These are phyloP conservation scores for Smittium mucronatum DNA, from an alignment of 371 early-diverging fungal genomes.

Conservation along the genomic window DNA sequence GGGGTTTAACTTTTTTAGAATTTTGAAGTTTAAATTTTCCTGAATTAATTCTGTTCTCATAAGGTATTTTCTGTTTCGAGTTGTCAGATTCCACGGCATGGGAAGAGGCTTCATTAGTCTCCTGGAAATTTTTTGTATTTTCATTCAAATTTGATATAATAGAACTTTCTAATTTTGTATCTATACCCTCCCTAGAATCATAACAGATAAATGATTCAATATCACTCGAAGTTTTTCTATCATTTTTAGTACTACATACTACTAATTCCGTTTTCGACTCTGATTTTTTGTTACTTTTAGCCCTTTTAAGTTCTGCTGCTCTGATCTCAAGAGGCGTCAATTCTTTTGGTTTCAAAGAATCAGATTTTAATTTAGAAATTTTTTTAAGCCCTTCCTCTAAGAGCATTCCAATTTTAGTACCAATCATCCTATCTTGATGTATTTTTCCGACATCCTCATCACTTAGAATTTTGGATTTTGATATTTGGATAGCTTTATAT, in stretches of 20 bases:
- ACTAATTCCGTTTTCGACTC: background rate
- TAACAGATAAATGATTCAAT: background rate
- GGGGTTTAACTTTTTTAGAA: background rate
- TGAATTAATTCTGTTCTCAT: background rate
- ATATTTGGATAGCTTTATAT: background rate
- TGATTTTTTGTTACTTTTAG: background rate
- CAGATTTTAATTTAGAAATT: background rate
- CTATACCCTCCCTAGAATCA: too few relatives aligned
- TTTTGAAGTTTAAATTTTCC: background rate
- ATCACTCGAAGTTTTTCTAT: background rate
- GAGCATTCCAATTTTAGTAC: background rate
- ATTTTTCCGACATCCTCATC: background rate
- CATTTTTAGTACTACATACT: background rate
- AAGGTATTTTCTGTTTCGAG: background rate
- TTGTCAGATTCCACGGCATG: background rate
- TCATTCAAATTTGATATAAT: background rate
- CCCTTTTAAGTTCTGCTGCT: background rate
- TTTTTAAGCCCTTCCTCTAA: background rate
- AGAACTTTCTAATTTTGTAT: too few relatives aligned
- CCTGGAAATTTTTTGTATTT: background rate
- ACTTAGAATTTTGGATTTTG: background rate
- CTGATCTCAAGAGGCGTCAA: background rate
- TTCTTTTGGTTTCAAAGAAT: background rate
- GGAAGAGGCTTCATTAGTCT: background rate
- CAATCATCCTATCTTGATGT: background rate